Conservation (phyloP, 2,329 filamentous ascomycete genomes). For the Hypocreales sp. region DNA sequence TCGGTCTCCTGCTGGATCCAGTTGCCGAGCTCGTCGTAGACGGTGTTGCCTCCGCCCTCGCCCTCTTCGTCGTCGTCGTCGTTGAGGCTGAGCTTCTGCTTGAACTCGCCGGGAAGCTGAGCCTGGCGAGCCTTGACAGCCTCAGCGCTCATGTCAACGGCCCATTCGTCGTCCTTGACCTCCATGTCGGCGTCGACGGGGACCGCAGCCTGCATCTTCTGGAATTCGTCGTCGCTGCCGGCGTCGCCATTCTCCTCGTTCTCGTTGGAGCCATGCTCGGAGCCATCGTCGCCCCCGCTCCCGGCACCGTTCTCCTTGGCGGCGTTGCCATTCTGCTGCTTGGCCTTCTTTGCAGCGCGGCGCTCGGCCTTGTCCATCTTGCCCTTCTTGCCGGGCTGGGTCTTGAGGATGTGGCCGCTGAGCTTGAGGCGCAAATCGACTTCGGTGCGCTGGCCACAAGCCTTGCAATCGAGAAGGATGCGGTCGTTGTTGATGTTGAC, state of each 20-base stretch:
- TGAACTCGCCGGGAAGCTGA: conserved; percentile 85
- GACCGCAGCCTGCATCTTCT: conserved; percentile 55
- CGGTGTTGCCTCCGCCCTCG: conserved; percentile 56
- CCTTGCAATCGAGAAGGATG: conserved; percentile 95
- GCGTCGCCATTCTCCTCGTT: conserved; percentile 45
- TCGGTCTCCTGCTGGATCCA: conserved; percentile 72
- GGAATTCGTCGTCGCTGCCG: conserved; percentile 83
- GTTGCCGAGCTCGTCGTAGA: conserved; percentile 81
- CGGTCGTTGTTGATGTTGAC: conserved; percentile 86
- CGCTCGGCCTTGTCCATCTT: conserved; percentile 93
- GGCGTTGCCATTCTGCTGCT: conserved; percentile 56
- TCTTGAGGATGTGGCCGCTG: conserved; percentile 94
- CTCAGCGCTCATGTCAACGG: conserved; percentile 89
- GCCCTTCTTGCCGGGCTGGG: conserved; percentile 68
- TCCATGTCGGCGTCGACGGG: conserved; percentile 35
- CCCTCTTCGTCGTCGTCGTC: conserved; percentile 71
- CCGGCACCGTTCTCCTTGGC: conserved; percentile 40
- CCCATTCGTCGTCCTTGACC: conserved; percentile 81
- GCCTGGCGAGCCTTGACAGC: conserved; percentile 90
- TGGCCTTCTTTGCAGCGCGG: conserved; percentile 84
- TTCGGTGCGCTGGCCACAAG: conserved; percentile 83
- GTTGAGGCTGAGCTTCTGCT: conserved; percentile 74
- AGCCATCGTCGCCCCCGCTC: conserved; percentile 41
- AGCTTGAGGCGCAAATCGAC: conserved; percentile 92
- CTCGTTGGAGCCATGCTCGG: conserved; percentile 32